Base-by-base conservation (phyloP, 208 protist species). In the Kentomonas sorsogonicus region DNA sequence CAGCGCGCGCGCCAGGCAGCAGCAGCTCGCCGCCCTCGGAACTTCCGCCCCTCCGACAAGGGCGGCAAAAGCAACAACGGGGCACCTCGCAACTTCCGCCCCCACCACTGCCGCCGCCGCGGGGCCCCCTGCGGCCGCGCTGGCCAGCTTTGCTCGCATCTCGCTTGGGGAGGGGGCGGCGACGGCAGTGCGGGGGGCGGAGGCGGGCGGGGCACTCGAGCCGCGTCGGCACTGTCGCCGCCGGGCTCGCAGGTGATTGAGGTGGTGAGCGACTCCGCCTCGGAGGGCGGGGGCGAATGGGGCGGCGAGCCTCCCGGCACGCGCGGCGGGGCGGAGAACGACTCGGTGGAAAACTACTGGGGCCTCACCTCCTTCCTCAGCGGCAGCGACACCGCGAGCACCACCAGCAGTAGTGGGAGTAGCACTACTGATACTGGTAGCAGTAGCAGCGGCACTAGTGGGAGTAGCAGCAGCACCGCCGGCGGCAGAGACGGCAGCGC, bases 331-430 rank as follows among this genome's bases (percentile, higher is more conserved):
- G n/a, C n/a, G n/a, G n/a, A n/a, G n/a, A n/a, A n/a, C n/a, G n/a
- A n/a, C n/a, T n/a, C n/a, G n/a, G n/a, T n/a, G n/a, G n/a, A n/a
- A n/a, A n/a, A n/a, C n/a, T n/a, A n/a, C n/a, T n/a, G n/a, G n/a
- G n/a, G n/a, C n/a, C n/a, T n/a, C n/a, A n/a, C n/a, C n/a, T n/a
- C n/a, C n/a, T n/a, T n/a, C n/a, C n/a, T n/a, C n/a, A n/a, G n/a
- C n/a, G n/a, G 11, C 3, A 6, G 48, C 45, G 57, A 66, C 29
- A 38, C 26, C 26, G 38, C 4, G 30, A 55, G 31, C 25, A 50
- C 5, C 20, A 50, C 9, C 25, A 50, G 25, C 25, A 50, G 11
- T 30, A 11, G 25, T 11, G 13, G 44, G 9, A 50, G 13, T 13
- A 50, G 25, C 13, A 13, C 13, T 13, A 50, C 44, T 30, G 25